phyloP scores from a whole-genome alignment of 768 basidiomycete species.

The Suillus spraguei region DNA sequence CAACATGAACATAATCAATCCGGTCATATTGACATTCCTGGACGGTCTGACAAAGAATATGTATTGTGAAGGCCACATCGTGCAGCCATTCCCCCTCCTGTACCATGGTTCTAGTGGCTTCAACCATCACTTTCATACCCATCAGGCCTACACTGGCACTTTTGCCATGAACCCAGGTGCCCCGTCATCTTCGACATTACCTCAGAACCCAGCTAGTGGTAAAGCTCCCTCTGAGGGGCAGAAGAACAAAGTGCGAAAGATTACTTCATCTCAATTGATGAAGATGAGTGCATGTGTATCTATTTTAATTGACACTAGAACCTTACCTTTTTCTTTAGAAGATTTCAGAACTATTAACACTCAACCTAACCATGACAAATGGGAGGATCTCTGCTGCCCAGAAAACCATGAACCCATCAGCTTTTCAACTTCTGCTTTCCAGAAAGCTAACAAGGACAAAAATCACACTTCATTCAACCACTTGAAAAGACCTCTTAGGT shows the following conservation, averaged over 20 bases:
- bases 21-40: no score
- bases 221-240: neutral
- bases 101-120: conserved; percentile 8
- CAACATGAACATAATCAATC: conserved; percentile 11
- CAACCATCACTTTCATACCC: conserved; percentile 7
- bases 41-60: no score
- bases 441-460: neutral
- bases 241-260: neutral
- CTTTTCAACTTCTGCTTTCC: neutral
- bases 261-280: neutral
- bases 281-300: neutral
- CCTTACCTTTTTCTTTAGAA: neutral
- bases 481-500: no score
- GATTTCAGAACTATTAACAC: neutral
- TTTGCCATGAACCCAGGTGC: neutral
- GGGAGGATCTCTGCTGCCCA: neutral
- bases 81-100: no score
- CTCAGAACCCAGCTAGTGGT: neutral
- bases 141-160: conserved; percentile 1
- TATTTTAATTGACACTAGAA: neutral
- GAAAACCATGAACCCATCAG: neutral
- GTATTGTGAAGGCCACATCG: no score
- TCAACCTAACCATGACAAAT: conserved; percentile 7
- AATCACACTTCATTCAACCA: no score
- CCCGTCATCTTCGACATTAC: neutral